phyloP scores from a whole-genome alignment of 2,329 filamentous ascomycete species.

The Phialemonium atrogriseum region DNA sequence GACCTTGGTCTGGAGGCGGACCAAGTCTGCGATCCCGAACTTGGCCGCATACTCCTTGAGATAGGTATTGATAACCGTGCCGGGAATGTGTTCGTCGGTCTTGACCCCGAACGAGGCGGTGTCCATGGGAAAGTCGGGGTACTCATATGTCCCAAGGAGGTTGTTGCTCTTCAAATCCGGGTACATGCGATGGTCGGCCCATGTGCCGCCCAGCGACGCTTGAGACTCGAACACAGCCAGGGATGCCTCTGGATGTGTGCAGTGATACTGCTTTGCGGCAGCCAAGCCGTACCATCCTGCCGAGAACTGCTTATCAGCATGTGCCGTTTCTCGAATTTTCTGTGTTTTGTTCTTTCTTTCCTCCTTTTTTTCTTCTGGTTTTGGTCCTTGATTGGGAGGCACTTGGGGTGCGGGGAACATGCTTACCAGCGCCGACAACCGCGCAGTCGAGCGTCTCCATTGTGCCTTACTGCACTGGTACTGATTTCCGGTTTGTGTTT shows the following conservation, averaged over 20 bases:
- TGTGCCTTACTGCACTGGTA: too few species aligned
- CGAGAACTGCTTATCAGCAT: too few species aligned
- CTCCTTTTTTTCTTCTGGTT: too few species aligned
- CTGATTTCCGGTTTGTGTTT: background rate
- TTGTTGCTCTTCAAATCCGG: constrained; percentile 67
- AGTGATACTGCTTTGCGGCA: constrained; percentile 52
- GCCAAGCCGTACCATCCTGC: constrained; percentile 39
- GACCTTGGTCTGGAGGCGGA: constrained; percentile 31
- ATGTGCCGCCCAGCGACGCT: constrained; percentile 57
- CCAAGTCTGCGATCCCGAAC: constrained; percentile 30
- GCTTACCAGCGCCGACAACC: constrained; percentile 46
- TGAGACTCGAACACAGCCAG: constrained; percentile 51
- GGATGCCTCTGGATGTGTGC: constrained; percentile 47
- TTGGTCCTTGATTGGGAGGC: too few species aligned
- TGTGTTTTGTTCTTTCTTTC: too few species aligned
- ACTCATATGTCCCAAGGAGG: constrained; percentile 64
- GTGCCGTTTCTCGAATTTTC: too few species aligned
- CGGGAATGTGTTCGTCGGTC: constrained; percentile 38
- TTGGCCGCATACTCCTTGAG: constrained; percentile 33
- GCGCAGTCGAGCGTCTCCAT: constrained; percentile 39
- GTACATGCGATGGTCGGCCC: constrained; percentile 60
- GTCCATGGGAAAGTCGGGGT: constrained; percentile 64
- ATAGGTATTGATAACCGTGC: constrained; percentile 37
- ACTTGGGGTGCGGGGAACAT: too few species aligned
- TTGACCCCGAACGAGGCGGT: constrained; percentile 39